phyloP scores from a whole-genome alignment of 331 rosid genomes.

The Quercus lobata region DNA sequence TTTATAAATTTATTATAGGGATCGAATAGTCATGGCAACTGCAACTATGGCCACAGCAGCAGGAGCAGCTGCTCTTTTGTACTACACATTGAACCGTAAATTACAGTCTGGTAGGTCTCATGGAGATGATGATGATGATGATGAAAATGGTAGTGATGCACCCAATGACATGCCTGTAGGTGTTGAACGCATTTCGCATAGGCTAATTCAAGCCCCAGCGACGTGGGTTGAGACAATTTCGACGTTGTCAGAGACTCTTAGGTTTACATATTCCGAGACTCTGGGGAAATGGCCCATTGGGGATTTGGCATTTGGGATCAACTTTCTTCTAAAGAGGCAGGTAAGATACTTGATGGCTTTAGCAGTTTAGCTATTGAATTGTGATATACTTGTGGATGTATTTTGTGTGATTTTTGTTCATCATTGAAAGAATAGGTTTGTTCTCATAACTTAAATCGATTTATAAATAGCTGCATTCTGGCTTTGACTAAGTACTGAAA shows the following conservation, averaged over 20 bases:
- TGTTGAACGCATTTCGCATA: constrained; percentile 60
- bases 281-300: constrained; percentile 99
- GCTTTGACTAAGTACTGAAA: neutral
- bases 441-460: neutral
- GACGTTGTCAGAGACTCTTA: constrained; percentile 81
- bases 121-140: constrained; percentile 30
- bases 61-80: constrained; percentile 89
- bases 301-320: constrained; percentile 94
- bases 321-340: constrained; percentile 88
- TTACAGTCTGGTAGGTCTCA: constrained; percentile 28
- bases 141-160: constrained; percentile 28
- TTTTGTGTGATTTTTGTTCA: neutral
- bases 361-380: neutral
- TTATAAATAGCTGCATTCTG: neutral
- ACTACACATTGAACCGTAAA: constrained; percentile 77
- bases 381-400: neutral
- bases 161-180: constrained; percentile 35
- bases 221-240: constrained; percentile 95
- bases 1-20: constrained; percentile 28
- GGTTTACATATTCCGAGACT: constrained; percentile 96
- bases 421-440: neutral
- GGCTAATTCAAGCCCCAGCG: constrained; percentile 84
- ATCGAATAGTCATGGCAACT: constrained; percentile 69
- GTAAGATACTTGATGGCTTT: constrained; percentile 33
- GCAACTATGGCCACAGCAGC: constrained; percentile 99